phyloP scores from a whole-genome alignment of 257 asterid species.

The Marsdenia floribunda region DNA sequence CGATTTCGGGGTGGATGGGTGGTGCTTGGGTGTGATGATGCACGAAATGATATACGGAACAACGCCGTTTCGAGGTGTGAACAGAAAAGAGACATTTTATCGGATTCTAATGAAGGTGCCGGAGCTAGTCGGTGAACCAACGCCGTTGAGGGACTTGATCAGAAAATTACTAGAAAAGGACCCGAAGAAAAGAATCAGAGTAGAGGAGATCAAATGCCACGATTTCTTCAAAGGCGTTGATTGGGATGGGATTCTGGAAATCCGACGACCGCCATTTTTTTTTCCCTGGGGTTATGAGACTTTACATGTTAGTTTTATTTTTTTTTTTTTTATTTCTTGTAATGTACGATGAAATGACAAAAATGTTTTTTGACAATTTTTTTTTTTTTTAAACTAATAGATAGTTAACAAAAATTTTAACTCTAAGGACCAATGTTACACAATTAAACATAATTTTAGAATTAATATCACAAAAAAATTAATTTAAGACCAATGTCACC shows the following conservation, averaged over 20 bases:
- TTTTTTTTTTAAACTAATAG: too few species aligned
- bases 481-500: too few species aligned
- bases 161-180: constrained; percentile 74
- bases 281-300: too few species aligned
- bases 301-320: too few species aligned
- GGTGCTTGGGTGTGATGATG: constrained; percentile 81
- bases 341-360: too few species aligned
- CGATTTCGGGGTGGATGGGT: constrained; percentile 92
- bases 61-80: constrained; percentile 79
- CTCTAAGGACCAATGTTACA: too few species aligned
- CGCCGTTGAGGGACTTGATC: constrained; percentile 80
- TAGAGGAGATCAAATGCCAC: constrained; percentile 54
- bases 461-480: too few species aligned
- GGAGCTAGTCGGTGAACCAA: constrained; percentile 59
- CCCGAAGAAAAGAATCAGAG: constrained; percentile 52
- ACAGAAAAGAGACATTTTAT: constrained; percentile 69
- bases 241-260: constrained; percentile 59
- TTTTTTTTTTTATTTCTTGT: too few species aligned
- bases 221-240: constrained; percentile 52
- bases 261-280: constrained; percentile 85
- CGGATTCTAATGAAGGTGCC: constrained; percentile 47
- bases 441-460: too few species aligned
- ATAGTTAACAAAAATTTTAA: too few species aligned
- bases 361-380: too few species aligned
- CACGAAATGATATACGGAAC: constrained; percentile 88